A percentile compares a stretch with the other conserved stretches of the same genome.
These are phyloP conservation scores for Zygotorulaspora florentina DNA, from an alignment of 805 yeast genomes.

Conservation along the genomic window DNA sequence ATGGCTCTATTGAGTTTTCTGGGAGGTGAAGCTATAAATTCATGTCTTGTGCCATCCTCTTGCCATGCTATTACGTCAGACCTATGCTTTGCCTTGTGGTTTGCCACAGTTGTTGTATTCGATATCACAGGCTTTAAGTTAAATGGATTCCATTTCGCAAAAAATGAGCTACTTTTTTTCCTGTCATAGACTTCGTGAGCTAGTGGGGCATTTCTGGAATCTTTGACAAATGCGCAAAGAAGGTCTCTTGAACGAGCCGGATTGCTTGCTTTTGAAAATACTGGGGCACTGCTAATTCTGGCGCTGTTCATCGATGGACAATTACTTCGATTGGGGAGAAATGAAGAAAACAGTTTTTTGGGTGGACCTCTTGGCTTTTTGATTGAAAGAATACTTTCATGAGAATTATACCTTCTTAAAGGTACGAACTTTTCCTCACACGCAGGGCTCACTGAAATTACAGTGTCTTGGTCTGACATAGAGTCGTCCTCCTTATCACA, in stretches of 20 bases:
- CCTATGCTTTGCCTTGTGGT: neutral
- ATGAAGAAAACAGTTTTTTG: slow-evolving; percentile 4
- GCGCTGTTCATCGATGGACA: slow-evolving; percentile 13
- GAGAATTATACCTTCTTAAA: slow-evolving; percentile 32
- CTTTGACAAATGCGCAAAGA: slow-evolving; percentile 8
- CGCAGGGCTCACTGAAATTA: slow-evolving; percentile 19
- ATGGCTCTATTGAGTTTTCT: neutral
- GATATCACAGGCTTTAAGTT: slow-evolving; percentile 6
- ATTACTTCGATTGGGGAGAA: slow-evolving; percentile 6
- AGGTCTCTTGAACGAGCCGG: slow-evolving; percentile 12
- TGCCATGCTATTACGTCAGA: neutral
- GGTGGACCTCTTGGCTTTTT: slow-evolving; percentile 7
- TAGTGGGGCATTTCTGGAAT: slow-evolving; percentile 1
- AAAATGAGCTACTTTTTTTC: slow-evolving; percentile 10
- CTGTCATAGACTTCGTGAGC: neutral
- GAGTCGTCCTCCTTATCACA: slow-evolving; percentile 15
- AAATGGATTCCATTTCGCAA: slow-evolving; percentile 21
- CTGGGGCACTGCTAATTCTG: slow-evolving; percentile 12
- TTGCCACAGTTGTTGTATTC: slow-evolving; percentile 3
- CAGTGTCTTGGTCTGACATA: slow-evolving; percentile 26
- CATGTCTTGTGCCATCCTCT: neutral
- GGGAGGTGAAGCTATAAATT: neutral
- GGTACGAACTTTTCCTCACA: slow-evolving; percentile 14
- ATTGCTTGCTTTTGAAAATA: slow-evolving; percentile 8
- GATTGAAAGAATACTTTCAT: slow-evolving; percentile 32